A percentile compares a stretch with the other conserved stretches of the same genome.
These are phyloP conservation scores for Mycothermus thermophilus DNA, from an alignment of 495 filamentous ascomycete genomes.

Conservation along the genomic window DNA sequence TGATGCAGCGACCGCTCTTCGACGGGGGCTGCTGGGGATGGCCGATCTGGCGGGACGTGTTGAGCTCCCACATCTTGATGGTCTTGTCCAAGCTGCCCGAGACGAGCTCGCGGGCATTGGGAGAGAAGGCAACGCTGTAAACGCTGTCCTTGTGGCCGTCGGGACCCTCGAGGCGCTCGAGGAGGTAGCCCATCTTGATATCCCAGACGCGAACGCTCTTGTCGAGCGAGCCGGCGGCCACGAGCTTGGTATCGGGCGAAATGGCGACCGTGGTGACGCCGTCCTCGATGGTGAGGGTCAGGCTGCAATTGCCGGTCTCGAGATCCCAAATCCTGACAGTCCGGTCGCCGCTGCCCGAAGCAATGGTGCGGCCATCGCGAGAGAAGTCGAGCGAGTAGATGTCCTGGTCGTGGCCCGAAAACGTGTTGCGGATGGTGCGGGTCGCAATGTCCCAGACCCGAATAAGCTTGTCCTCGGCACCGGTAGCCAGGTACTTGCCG, in stretches of 20 bases:
- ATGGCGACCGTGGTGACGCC: conserved; percentile 87
- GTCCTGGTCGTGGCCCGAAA: conserved; percentile 79
- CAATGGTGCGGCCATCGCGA: conserved; percentile 73
- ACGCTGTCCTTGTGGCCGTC: conserved; percentile 87
- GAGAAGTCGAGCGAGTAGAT: conserved; percentile 91
- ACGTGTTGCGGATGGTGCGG: conserved; percentile 65
- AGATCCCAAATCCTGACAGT: conserved; percentile 87
- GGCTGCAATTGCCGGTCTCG: conserved; percentile 54
- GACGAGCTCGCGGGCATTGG: conserved; percentile 74
- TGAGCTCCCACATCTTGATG: conserved; percentile 90
- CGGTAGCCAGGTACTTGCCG: conserved; percentile 76
- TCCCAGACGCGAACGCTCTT: conserved; percentile 91
- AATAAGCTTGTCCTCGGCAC: conserved; percentile 85
- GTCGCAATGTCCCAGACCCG: conserved; percentile 77
- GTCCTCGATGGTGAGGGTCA: conserved; percentile 75
- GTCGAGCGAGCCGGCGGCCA: conserved; percentile 76
- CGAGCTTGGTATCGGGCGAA: conserved; percentile 74
- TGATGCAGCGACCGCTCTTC: conserved; percentile 69
- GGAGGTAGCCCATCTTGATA: conserved; percentile 60
- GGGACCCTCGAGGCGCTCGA: conserved; percentile 70
- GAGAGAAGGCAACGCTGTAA: conserved; percentile 85
- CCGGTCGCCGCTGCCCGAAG: conserved; percentile 76
- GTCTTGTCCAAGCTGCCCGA: conserved; percentile 86
- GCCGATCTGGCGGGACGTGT: conserved; percentile 47
- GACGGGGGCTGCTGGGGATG: conserved; percentile 36